Conservation (phyloP, 2,329 filamentous ascomycete genomes). For the Fusarium torulosum region DNA sequence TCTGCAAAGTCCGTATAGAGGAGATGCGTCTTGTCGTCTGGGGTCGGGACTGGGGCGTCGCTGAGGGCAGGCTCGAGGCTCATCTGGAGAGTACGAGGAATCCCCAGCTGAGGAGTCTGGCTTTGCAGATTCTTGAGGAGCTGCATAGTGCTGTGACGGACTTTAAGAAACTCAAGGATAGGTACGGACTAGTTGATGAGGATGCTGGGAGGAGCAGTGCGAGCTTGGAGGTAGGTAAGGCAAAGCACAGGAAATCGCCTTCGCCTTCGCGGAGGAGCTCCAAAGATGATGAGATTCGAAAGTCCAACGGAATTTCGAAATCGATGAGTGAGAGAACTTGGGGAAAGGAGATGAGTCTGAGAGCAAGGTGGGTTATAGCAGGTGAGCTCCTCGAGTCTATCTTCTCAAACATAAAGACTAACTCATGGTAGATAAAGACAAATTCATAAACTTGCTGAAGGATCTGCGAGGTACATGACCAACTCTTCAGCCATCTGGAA, state of each 20-base stretch:
- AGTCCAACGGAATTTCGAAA: slow-evolving; percentile 36
- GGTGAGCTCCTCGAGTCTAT: slow-evolving; percentile 44
- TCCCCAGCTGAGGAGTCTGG: slow-evolving; percentile 55
- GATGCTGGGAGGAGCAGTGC: neutral
- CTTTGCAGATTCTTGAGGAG: slow-evolving; percentile 58
- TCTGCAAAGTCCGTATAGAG: slow-evolving; percentile 64
- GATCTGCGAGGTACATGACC: slow-evolving; percentile 55
- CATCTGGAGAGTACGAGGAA: slow-evolving; percentile 56
- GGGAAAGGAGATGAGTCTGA: slow-evolving; percentile 53
- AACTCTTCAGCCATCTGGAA: neutral
- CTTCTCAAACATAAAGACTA: neutral
- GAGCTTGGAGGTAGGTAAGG: slow-evolving; percentile 26
- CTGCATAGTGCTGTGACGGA: slow-evolving; percentile 60
- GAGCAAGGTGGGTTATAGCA: slow-evolving; percentile 60
- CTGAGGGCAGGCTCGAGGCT: slow-evolving; percentile 59
- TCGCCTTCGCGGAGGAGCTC: slow-evolving; percentile 44
- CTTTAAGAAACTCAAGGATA: slow-evolving; percentile 57
- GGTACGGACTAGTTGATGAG: slow-evolving; percentile 57
- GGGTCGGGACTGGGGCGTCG: slow-evolving; percentile 63
- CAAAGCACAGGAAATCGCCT: slow-evolving; percentile 32
- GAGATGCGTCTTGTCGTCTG: slow-evolving; percentile 63
- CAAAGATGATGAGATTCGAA: slow-evolving; percentile 42
- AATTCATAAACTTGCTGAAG: slow-evolving; percentile 56
- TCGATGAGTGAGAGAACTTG: slow-evolving; percentile 48
- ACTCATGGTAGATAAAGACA: slow-evolving; percentile 56